Percentiles rank a stretch among this genome's conserved stretches.
These are phyloP conservation scores for Pseudogymnoascus sp. DNA, from an alignment of 2,329 filamentous ascomycete species.

Conservation along the genomic window DNA sequence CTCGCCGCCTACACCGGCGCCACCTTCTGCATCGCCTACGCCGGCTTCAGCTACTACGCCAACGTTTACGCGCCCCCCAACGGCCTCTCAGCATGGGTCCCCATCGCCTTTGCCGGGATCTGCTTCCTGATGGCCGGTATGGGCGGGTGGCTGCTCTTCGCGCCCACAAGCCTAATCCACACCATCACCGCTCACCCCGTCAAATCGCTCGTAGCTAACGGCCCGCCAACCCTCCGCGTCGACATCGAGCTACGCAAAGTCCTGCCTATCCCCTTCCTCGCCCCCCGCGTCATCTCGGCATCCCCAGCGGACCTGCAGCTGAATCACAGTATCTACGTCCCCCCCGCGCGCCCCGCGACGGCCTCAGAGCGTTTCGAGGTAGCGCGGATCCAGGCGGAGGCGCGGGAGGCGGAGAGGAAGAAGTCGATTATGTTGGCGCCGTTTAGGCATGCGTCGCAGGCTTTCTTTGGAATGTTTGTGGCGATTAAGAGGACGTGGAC, in stretches of 20 bases:
- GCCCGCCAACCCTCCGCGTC: conserved; percentile 34
- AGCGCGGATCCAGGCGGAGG: conserved; percentile 26
- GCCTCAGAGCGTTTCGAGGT: conserved; percentile 14
- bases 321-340: conserved; percentile 24
- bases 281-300: conserved; percentile 18
- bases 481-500: conserved; percentile 44
- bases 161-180: conserved; percentile 49
- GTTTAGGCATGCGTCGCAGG: conserved; percentile 42
- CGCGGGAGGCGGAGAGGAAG: conserved; percentile 30
- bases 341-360: conserved; percentile 8
- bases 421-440: conserved; percentile 48
- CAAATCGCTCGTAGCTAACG: background rate
- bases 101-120: conserved; percentile 46
- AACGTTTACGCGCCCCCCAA: conserved; percentile 41
- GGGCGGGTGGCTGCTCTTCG: conserved; percentile 50
- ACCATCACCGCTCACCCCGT: conserved; percentile 22
- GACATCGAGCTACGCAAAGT: conserved; percentile 37
- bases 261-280: conserved; percentile 25
- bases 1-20: conserved; percentile 49
- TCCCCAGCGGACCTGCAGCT: conserved; percentile 19
- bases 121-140: conserved; percentile 51
- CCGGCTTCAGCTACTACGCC: conserved; percentile 41
- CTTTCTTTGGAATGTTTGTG: conserved; percentile 33
- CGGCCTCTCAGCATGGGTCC: conserved; percentile 47
- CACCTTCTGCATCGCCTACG: conserved; percentile 43